Evolutionary conservation across 106 monocot genomes (phyloP), one percentile per base, ranked within the genome.

Genomic region (Vanilla planifolia): DNA sequence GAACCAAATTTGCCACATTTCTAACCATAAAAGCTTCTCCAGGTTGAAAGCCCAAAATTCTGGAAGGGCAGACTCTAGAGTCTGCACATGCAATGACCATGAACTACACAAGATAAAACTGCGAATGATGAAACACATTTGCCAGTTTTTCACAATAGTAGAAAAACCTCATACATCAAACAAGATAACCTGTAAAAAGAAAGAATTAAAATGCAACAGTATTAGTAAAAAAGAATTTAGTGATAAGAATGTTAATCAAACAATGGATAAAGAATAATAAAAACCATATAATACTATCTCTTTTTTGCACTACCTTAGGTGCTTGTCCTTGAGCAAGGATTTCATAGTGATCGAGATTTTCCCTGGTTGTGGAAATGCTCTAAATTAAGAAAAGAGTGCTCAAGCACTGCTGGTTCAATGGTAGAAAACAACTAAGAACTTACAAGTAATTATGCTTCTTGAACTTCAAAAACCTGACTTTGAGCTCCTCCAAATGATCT

Each of bases 81-180:
- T 96, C 96, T 52, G 80, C 86, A 73, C 96, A 96, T 65, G 96
- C 90, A 83, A 96, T 73, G 22, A 96, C 89, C 86, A 91, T 81
- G 64, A 90, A 96, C 96, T 96, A 84, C 76, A 88, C 5, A 66
- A 36, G 50, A 79, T 61, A 61, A 1, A 26, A 68, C 24, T 42
- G 67, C 24, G 28, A 57, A 30, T 29, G 26, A 51, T n/a, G 9
- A 52, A 67, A 58, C 29, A 15, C 10, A 22, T 53, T 13, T 25
- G 9, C 23, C 11, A 48, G 9, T 3, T 23, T 48, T 25, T 21
- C 48, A 16, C 8, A 1, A 52, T 3, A 3, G 14, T 28, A 29
- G 3, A 52, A 21, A 52, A 52, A 15, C 6, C 15, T 21, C 29
- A 21, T 48, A 48, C 14, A 13, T 15, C 13, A 52, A 52, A 52